Evolutionary conservation across 345 rosid genomes (phyloP).

Genomic region (Euclidium syriacum): DNA sequence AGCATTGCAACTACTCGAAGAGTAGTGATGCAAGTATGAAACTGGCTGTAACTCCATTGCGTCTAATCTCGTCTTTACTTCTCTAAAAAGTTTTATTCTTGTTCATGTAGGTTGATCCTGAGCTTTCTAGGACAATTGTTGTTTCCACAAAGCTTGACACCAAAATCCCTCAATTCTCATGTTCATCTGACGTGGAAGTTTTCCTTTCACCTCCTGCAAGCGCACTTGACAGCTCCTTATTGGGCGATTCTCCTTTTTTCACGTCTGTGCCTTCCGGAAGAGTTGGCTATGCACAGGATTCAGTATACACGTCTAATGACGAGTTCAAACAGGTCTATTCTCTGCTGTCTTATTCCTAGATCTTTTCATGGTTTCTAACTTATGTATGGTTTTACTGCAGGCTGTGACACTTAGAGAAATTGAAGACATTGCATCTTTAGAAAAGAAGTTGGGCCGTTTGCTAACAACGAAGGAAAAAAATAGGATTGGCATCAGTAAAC

Average conservation of each 20-base stretch:
- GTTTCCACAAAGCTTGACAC: conserved; percentile 94
- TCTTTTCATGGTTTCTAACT: conserved; percentile 7
- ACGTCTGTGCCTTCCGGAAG: conserved; percentile 98
- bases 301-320: conserved; percentile 71
- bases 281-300: conserved; percentile 70
- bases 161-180: conserved; percentile 88
- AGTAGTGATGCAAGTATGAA: conserved; percentile 88
- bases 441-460: conserved; percentile 77
- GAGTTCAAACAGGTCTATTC: conserved; percentile 80
- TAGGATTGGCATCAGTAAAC: conserved; percentile 86
- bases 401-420: conserved; percentile 65
- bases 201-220: conserved; percentile 87
- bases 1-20: conserved; percentile 87
- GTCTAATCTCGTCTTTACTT: not conserved
- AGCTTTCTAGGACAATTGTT: conserved; percentile 80
- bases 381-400: conserved; percentile 30
- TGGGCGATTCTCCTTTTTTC: conserved; percentile 86
- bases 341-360: conserved; percentile 9
- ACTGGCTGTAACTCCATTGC: not conserved
- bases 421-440: conserved; percentile 63
- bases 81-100: conserved; percentile 6
- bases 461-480: conserved; percentile 70
- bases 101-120: conserved; percentile 79
- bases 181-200: conserved; percentile 83
- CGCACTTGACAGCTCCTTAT: conserved; percentile 78